These are phyloP conservation scores for Saccharomycopsis hybrid DNA, from an alignment of 1,139 yeast genomes.

Conservation along the genomic window DNA sequence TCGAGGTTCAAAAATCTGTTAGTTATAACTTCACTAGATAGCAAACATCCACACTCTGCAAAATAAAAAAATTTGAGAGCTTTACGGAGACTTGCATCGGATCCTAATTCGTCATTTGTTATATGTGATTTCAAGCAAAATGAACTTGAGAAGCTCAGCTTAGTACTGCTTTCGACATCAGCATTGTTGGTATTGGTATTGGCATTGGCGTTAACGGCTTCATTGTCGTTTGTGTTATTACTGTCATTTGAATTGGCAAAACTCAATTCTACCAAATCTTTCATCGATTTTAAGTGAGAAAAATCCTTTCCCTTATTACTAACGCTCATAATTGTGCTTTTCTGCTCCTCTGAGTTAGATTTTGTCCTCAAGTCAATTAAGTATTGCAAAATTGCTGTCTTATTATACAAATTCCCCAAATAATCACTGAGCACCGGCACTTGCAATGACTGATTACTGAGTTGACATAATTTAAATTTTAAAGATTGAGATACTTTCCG, in stretches of 20 bases:
- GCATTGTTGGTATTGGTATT: neutral
- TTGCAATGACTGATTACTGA: constrained; percentile 10
- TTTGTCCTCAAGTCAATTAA: constrained; percentile 1
- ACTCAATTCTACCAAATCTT: constrained; percentile 18
- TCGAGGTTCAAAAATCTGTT: constrained; percentile 6
- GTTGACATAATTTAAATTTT: constrained; percentile 20
- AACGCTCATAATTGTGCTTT: neutral
- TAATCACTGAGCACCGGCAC: constrained; percentile 19
- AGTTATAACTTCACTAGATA: constrained; percentile 12
- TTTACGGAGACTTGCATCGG: neutral
- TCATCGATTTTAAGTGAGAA: constrained; percentile 3
- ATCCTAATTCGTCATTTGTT: constrained; percentile 5
- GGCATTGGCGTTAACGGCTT: no score
- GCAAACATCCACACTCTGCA: constrained; percentile 21
- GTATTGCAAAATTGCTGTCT: constrained; percentile 12
- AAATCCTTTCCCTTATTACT: neutral
- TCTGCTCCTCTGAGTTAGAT: neutral
- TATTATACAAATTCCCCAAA: constrained; percentile 18
- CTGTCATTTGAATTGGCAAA: neutral
- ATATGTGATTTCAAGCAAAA: constrained; percentile 11
- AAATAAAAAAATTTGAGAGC: constrained; percentile 16
- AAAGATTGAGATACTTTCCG: constrained; percentile 1
- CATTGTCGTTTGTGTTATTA: neutral
- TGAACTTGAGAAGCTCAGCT: no score
- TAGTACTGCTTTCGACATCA: neutral